Base-by-base conservation (phyloP, 495 filamentous ascomycete genomes). In the Aspergillus haitiensis region DNA sequence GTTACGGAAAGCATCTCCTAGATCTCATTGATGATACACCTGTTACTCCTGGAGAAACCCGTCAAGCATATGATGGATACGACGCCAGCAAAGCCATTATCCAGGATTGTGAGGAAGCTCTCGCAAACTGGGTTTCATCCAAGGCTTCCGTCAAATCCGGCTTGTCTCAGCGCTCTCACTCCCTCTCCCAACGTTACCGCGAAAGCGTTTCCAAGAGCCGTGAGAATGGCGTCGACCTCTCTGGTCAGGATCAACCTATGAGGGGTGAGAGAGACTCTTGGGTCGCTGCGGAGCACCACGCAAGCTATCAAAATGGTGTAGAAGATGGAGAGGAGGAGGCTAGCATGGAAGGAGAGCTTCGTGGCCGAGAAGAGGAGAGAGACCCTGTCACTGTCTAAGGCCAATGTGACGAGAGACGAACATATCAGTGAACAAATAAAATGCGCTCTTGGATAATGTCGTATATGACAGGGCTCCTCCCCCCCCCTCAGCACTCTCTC, bases 41-140 rank as follows among this genome's bases (percentile, higher is more conserved):
- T 4, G 94, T 98, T 52, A 98, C 94, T 5, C 94, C 94, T 6
- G 94, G 94, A 61, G 94, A 98, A 81, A 98, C 94, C 10, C 91
- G 94, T 61, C 83, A 91, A 46, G 92, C 95, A 0, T 98, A 98
- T 73, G 94, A 98, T 68, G 95, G 94, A 60, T 98, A 98, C 72
- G 94, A 98, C 66, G 93, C 93, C 61, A 94, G 90, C 84, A 98
- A 98, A 79, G 92, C 85, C 74, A 98, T 98, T 78, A 98, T 98
- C 74, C 95, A 98, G 79, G 94, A 98, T 73, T 98, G 94, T 74
- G 94, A 98, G 72, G 92, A 98, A 66, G 83, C 95, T 6, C 86
- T 98, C 51, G 97, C 91, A 63, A 97, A 97, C 79, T 98, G 94
- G 94, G 91, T 98, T 9, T 78, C 84, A 58, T 86, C 90, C 68